Percentiles rank a stretch among this genome's conserved stretches.
Evolutionary conservation across 768 basidiomycete genomes (phyloP).

Genomic region (Lentinula lateritia): DNA sequence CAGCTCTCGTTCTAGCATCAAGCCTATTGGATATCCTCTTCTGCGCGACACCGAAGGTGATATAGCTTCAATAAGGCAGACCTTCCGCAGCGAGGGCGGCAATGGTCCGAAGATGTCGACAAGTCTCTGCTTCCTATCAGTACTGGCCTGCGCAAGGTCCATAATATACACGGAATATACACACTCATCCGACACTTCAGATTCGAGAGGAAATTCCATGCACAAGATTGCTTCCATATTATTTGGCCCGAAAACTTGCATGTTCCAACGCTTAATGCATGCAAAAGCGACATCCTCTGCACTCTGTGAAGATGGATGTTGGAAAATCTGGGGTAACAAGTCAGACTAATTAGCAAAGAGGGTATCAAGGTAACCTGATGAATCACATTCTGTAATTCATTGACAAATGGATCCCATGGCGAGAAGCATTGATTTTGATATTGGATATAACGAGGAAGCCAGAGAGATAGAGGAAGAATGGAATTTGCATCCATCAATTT

Average conservation of each 20-base stretch:
- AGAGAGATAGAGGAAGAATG: neutral
- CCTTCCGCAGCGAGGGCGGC: neutral
- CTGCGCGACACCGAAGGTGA: neutral
- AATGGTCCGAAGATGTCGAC: neutral
- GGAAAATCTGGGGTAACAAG: neutral
- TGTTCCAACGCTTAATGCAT: neutral
- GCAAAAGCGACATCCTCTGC: neutral
- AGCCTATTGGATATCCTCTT: neutral
- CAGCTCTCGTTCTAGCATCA: neutral
- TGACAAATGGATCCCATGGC: neutral
- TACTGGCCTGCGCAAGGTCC: neutral
- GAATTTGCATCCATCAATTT: neutral
- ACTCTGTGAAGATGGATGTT: neutral
- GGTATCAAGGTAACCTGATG: neutral
- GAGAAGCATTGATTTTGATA: neutral
- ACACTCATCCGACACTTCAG: neutral
- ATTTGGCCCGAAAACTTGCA: neutral
- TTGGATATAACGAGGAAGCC: neutral
- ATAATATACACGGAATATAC: slow-evolving; percentile 2
- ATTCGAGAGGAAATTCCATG: neutral
- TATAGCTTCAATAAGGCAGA: neutral
- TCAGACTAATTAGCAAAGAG: neutral
- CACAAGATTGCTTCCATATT: neutral
- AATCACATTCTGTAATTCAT: neutral
- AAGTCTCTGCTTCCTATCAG: neutral